A percentile compares a stretch with the other conserved stretches of the same genome.
These are phyloP conservation scores for Neurospora sublineolata DNA, from an alignment of 495 filamentous ascomycete genomes.

Conservation along the genomic window DNA sequence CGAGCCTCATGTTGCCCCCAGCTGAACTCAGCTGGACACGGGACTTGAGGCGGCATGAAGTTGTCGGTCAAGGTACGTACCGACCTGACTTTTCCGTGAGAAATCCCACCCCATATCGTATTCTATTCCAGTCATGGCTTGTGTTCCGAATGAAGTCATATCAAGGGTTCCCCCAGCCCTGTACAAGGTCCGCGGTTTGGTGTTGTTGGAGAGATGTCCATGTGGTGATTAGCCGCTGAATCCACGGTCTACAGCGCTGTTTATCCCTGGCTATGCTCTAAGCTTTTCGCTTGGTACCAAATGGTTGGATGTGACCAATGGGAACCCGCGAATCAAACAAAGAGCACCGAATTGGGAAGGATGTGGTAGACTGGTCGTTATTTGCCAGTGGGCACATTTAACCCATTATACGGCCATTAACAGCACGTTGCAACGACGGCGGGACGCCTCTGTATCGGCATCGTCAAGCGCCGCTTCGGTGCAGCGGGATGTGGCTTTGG, in stretches of 20 bases:
- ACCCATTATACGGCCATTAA: not conserved
- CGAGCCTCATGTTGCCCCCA: not conserved
- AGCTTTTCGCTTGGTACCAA: not conserved
- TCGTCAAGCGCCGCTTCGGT: not conserved
- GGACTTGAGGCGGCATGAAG: not conserved
- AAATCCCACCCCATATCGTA: not conserved
- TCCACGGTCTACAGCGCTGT: not conserved
- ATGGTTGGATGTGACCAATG: not conserved
- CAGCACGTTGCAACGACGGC: not conserved
- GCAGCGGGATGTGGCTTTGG: not conserved
- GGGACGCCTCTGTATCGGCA: not conserved
- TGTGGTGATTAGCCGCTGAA: not conserved
- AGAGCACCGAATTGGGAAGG: not conserved
- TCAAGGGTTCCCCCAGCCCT: not conserved
- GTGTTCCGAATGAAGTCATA: not conserved
- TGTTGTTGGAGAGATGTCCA: not conserved
- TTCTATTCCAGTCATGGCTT: not conserved
- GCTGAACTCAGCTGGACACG: not conserved
- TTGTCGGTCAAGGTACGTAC: not conserved
- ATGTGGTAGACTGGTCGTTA: not conserved
- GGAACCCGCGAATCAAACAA: not conserved
- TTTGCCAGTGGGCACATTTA: not conserved
- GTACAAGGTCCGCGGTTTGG: not conserved
- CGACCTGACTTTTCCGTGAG: not conserved
- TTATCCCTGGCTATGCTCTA: not conserved